Percentiles rank a stretch among this genome's conserved stretches.
These are phyloP conservation scores for Salix exigua DNA, from an alignment of 345 rosid species.

Conservation along the genomic window DNA sequence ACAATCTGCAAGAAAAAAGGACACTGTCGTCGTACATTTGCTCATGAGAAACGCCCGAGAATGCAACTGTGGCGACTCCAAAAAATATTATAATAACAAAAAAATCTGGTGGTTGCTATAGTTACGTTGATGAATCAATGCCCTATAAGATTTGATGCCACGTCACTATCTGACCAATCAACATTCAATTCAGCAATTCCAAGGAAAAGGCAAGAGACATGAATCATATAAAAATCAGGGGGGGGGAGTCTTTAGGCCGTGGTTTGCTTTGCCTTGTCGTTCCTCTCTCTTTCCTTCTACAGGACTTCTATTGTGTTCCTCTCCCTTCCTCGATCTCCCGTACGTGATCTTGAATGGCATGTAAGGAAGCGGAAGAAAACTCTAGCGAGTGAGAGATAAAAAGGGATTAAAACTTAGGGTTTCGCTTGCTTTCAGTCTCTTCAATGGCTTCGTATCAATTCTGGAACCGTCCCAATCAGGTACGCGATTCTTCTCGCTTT, in stretches of 20 bases:
- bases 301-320: neutral
- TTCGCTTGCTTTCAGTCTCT: neutral
- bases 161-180: neutral
- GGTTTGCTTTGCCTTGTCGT: neutral
- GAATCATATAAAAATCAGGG: neutral
- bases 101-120: neutral
- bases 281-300: neutral
- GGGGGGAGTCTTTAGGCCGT: neutral
- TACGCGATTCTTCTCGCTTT: conserved; percentile 18
- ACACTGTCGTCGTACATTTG: neutral
- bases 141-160: neutral
- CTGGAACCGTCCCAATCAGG: conserved; percentile 14
- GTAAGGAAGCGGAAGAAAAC: neutral
- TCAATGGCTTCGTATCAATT: conserved; percentile 7
- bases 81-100: neutral
- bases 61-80: neutral
- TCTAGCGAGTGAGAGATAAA: neutral
- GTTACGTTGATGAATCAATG: neutral
- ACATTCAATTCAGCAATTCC: neutral
- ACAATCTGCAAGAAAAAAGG: neutral
- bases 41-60: neutral
- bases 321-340: neutral
- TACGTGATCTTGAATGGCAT: neutral
- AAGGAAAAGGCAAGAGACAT: neutral
- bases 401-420: neutral